phyloP scores from a whole-genome alignment of 192 early-diverging fungal species.

The Backusella westeae region DNA sequence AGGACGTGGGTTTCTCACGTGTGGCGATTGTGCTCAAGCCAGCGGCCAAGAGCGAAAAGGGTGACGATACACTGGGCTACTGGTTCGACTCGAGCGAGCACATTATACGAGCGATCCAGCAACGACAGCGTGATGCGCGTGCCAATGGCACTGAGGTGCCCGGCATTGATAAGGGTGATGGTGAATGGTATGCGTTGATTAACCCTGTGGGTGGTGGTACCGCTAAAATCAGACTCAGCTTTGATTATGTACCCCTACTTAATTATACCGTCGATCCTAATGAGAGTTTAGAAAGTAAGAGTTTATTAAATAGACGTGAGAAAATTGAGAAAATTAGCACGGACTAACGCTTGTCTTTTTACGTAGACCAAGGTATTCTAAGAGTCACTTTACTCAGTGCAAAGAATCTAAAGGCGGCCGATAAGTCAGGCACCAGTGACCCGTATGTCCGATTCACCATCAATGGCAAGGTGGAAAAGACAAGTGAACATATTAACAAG shows the following conservation, averaged over 20 bases:
- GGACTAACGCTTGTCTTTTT: background rate
- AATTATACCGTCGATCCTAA: constrained; percentile 26
- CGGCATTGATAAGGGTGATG: constrained; percentile 12
- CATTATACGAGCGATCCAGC: constrained; percentile 25
- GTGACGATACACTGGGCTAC: constrained; percentile 16
- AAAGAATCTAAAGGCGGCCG: constrained; percentile 30
- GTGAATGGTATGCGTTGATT: constrained; percentile 29
- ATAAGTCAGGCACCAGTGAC: constrained; percentile 55
- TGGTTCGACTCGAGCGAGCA: constrained; percentile 21
- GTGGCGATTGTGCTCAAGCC: constrained; percentile 27
- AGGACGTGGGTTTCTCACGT: constrained; percentile 33
- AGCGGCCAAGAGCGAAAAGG: constrained; percentile 7
- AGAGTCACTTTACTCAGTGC: constrained; percentile 35
- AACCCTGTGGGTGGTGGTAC: background rate
- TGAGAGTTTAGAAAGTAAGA: constrained; percentile 40
- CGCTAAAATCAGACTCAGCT: constrained; percentile 29
- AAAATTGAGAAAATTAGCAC: background rate
- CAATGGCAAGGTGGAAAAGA: constrained; percentile 58
- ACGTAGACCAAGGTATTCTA: constrained; percentile 37
- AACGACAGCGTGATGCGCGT: background rate
- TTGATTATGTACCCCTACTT: constrained; percentile 27
- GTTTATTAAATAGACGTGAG: too few relatives aligned
- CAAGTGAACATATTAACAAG: constrained; percentile 59
- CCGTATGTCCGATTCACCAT: constrained; percentile 60
- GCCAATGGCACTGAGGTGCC: background rate